Percentiles rank a stretch among this genome's conserved stretches.
Evolutionary conservation across 108 stramenopile species (phyloP).

Genomic region (Mediolabrus comicus): DNA sequence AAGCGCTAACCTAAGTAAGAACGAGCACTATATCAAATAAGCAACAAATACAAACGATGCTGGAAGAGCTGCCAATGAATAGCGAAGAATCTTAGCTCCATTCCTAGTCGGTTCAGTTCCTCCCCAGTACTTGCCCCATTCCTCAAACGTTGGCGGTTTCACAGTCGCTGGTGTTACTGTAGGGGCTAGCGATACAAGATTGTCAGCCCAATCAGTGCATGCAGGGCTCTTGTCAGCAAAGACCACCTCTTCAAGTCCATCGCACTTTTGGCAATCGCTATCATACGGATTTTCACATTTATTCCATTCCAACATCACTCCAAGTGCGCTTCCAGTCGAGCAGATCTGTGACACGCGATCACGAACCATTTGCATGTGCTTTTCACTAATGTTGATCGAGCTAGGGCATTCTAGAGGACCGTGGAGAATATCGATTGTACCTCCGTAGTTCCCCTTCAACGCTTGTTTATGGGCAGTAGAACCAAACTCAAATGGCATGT

Average conservation of each 20-base stretch:
- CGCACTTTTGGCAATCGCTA: conserved; percentile 25
- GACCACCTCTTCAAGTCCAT: conserved; percentile 37
- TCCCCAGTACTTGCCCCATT: conserved; percentile 4
- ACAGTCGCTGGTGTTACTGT: conserved; percentile 34
- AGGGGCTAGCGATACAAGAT: conserved; percentile 29
- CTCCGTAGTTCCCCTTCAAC: conserved; percentile 43
- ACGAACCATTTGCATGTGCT: conserved; percentile 30
- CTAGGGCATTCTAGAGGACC: conserved; percentile 42
- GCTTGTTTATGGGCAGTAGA: conserved; percentile 42
- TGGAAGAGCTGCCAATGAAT: neutral
- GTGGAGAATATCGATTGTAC: conserved; percentile 33
- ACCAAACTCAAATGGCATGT: conserved; percentile 36
- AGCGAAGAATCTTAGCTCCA: neutral
- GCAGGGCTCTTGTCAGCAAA: conserved; percentile 33
- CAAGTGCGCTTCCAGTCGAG: conserved; percentile 32
- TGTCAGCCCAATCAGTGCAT: conserved; percentile 23
- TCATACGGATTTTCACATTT: conserved; percentile 28
- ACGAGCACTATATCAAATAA: neutral
- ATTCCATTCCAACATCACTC: conserved; percentile 36
- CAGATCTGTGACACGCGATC: conserved; percentile 28
- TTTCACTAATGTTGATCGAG: conserved; percentile 23
- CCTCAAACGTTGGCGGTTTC: conserved; percentile 26
- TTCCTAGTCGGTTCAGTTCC: neutral
- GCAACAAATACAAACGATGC: neutral
- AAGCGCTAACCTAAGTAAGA: neutral